Evolutionary conservation across 768 basidiomycete genomes (phyloP).

Genomic region (Rhodocollybia butyracea): DNA sequence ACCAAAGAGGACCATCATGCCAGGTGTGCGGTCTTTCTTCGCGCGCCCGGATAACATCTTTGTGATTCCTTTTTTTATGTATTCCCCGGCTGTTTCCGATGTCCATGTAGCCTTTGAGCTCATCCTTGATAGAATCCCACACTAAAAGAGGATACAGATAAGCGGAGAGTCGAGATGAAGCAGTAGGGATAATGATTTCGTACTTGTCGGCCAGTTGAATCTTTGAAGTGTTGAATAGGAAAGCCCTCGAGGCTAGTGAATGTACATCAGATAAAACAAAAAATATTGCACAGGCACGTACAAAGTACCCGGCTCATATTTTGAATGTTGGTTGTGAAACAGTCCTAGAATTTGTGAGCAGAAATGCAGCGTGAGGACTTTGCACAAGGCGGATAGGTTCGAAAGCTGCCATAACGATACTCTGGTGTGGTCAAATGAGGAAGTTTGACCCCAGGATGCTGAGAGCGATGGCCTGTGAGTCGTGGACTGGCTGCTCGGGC

Average conservation of each 20-base stretch:
- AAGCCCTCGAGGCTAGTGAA: not conserved
- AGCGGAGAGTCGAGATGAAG: not conserved
- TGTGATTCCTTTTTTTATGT: not conserved
- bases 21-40: conserved; percentile 18
- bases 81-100: not conserved
- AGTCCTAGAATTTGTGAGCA: not conserved
- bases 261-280: not conserved
- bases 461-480: no score
- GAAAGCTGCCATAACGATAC: no score
- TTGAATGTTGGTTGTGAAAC: not conserved
- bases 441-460: no score
- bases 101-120: not conserved
- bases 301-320: not conserved
- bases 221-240: not conserved
- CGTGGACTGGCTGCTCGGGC: no score
- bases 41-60: conserved; percentile 17
- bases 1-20: conserved; percentile 20
- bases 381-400: conserved; percentile 24
- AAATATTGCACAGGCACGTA: not conserved
- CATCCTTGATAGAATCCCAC: conserved; percentile 1
- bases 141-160: not conserved
- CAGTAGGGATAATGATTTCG: not conserved
- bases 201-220: not conserved
- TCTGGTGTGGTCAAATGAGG: no score
- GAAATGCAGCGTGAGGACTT: not conserved